These are phyloP conservation scores for Aegilops bicornis DNA, from an alignment of 176 grass and related monocot genomes.

Conservation along the genomic window DNA sequence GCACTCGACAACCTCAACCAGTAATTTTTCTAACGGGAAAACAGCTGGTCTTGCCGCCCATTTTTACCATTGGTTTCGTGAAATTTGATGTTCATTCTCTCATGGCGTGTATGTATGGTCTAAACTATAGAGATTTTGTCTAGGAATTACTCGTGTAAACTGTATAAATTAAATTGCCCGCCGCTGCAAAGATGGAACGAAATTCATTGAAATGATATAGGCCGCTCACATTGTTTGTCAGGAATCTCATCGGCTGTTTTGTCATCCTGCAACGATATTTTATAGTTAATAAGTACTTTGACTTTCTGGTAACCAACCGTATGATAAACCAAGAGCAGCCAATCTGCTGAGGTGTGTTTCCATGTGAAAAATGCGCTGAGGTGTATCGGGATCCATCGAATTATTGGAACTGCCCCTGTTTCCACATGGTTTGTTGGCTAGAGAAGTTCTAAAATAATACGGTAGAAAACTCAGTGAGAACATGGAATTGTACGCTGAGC, in stretches of 20 bases:
- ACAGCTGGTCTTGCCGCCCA: not conserved
- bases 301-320: not conserved
- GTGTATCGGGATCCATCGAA: not conserved
- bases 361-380: not conserved
- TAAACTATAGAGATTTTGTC: not conserved
- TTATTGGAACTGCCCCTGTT: not conserved
- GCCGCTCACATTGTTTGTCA: not conserved
- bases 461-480: not conserved
- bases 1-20: constrained; percentile 65
- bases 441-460: not conserved
- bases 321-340: not conserved
- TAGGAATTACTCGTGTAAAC: constrained; percentile 10
- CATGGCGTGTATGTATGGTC: not conserved
- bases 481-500: constrained; percentile 14
- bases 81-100: constrained; percentile 16
- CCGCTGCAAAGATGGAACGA: constrained; percentile 3
- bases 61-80: constrained; percentile 32
- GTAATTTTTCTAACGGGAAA: not conserved
- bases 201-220: constrained; percentile 16
- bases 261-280: not conserved
- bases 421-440: constrained; percentile 26
- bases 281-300: not conserved
- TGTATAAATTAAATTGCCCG: constrained; percentile 13
- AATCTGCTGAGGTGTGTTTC: not conserved
- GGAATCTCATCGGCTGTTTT: not conserved